Evolutionary conservation across 495 filamentous ascomycete species (phyloP).

Genomic region (Cercophora scortea): DNA sequence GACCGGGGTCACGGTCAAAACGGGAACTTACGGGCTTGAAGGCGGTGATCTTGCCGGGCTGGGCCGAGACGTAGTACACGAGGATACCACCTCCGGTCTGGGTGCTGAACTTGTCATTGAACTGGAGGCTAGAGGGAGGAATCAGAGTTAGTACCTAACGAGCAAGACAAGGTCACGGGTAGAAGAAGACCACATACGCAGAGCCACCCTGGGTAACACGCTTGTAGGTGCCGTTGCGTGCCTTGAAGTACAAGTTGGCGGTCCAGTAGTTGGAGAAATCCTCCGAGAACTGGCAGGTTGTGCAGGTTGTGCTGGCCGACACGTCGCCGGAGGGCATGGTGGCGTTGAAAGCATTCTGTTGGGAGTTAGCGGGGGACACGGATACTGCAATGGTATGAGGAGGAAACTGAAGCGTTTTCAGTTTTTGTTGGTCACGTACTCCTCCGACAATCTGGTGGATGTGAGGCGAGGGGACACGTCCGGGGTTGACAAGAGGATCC

Average conservation of each 20-base stretch:
- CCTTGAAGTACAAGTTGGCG: slow-evolving; percentile 38
- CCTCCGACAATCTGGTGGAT: slow-evolving; percentile 36
- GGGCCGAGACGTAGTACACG: slow-evolving; percentile 47
- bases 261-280: slow-evolving; percentile 33
- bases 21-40: slow-evolving; percentile 38
- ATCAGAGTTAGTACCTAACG: not conserved
- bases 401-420: too few species aligned
- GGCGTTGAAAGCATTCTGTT: slow-evolving; percentile 35
- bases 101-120: slow-evolving; percentile 40
- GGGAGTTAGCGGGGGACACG: too few species aligned
- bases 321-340: slow-evolving; percentile 34
- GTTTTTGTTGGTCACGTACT: too few species aligned
- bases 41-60: slow-evolving; percentile 43
- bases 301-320: slow-evolving; percentile 23
- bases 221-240: slow-evolving; percentile 38
- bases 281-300: slow-evolving; percentile 14
- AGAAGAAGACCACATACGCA: slow-evolving; percentile 7
- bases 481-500: slow-evolving; percentile 7
- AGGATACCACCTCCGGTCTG: slow-evolving; percentile 41
- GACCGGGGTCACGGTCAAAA: not conserved
- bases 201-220: slow-evolving; percentile 36
- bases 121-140: slow-evolving; percentile 19
- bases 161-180: slow-evolving; percentile 5
- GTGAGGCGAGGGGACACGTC: slow-evolving; percentile 1
- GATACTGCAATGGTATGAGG: too few species aligned